Percentiles rank a stretch among this genome's conserved stretches.
Conservation (phyloP, 2,329 filamentous ascomycete species). For the Phoma herbarum region DNA sequence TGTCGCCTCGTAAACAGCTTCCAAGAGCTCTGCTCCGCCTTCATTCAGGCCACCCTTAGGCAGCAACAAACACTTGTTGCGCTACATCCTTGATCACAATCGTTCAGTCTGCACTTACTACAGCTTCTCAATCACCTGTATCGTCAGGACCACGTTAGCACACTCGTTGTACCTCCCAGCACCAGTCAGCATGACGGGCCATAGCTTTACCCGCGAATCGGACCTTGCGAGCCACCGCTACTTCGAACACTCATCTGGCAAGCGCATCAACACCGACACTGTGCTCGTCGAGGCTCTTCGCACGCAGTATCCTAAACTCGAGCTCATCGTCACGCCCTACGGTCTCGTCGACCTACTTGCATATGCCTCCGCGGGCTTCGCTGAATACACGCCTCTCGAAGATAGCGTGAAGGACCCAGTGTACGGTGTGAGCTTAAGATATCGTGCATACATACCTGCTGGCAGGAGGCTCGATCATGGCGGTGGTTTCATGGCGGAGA, state of each 20-base stretch:
- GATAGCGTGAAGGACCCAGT: conserved; percentile 51
- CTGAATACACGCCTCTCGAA: conserved; percentile 53
- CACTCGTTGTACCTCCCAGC: conserved; percentile 1
- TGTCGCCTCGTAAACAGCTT: conserved; percentile 16
- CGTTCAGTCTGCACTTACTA: background rate
- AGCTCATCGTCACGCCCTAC: conserved; percentile 53
- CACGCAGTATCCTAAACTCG: conserved; percentile 56
- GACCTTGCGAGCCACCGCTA: conserved; percentile 53
- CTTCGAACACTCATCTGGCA: conserved; percentile 56
- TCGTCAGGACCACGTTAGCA: conserved; percentile 2
- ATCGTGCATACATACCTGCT: conserved; percentile 52
- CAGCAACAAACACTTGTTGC: conserved; percentile 8
- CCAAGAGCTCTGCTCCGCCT: conserved; percentile 18
- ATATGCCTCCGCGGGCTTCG: conserved; percentile 55
- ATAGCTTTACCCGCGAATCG: conserved; percentile 35
- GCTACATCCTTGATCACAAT: conserved; percentile 2
- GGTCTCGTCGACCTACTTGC: conserved; percentile 50
- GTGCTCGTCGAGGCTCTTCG: conserved; percentile 57
- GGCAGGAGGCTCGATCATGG: conserved; percentile 49
- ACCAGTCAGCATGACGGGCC: conserved; percentile 38
- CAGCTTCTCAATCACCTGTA: conserved; percentile 2
- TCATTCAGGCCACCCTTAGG: conserved; percentile 20
- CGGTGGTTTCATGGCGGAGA: conserved; percentile 50
- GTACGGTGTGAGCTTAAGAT: conserved; percentile 46
- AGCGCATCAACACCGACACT: conserved; percentile 55